Base-by-base conservation (phyloP, 768 basidiomycete species). In the Naematelia encephala region DNA sequence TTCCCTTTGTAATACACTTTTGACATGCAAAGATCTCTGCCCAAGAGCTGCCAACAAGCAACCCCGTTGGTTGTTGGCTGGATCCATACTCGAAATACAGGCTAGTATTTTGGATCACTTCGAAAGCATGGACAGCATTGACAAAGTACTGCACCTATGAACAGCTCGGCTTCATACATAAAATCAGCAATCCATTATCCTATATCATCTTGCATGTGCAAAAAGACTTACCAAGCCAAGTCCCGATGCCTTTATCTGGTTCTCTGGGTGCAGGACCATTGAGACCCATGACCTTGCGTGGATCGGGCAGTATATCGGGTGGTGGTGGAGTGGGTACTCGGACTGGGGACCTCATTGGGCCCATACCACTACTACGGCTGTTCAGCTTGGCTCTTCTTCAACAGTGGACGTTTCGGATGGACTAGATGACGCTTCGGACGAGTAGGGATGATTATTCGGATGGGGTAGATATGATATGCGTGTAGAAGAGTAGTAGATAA, bases 101-200 rank as follows among this genome's bases (percentile, higher is more conserved):
- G 19, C 27, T 60, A 63, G 13, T 56, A 34, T 21, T 47, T 45
- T 16, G 62, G 62, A 8, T 60, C 62, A 34, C 56, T 14, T 16
- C 21, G 12, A 19, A 13, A 13, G 45, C 47, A 60, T 19, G 62
- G 59, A 27, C 14, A 47, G 25, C 62, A 64, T 43, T 64, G 62
- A 28, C 62, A 64, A 2, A 64, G 51, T 12, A 30, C 51, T 23
- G 30, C 2, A 13, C 62, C 62, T 2, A 64, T 43, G 45, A 53
- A 64, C 19, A 60, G 59, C 42, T 60, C 62, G 25, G 34, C 62
- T 64, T 8, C n/a, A n/a, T n/a, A n/a, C n/a, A n/a, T n/a, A n/a
- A n/a, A n/a, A n/a, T n/a, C n/a, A n/a, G n/a, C 34, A 39, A 39
- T 16, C 34, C 34, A 8, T 16, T 39, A 39, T 8, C 34, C 34